Conservation (phyloP, 352 stramenopile species). For the Sclerospora graminicola region DNA sequence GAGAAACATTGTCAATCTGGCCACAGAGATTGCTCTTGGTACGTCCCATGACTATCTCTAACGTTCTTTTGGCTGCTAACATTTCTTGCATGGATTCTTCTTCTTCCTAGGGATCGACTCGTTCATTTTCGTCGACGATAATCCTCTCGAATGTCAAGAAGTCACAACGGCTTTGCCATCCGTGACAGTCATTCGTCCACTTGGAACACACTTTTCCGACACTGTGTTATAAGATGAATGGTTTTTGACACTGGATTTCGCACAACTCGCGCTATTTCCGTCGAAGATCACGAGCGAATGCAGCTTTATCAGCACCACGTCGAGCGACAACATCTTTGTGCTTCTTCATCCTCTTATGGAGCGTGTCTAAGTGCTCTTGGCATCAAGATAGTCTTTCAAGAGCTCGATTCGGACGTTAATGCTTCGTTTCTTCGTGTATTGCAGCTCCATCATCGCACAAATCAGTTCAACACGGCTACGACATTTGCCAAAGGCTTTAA, state of each 20-base stretch:
- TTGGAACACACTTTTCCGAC: slow-evolving; percentile 22
- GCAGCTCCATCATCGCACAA: too few species aligned
- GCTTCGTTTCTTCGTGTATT: too few species aligned
- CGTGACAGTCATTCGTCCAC: slow-evolving; percentile 47
- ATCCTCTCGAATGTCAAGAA: slow-evolving; percentile 58
- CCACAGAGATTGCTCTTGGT: slow-evolving; percentile 42
- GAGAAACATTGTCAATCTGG: slow-evolving; percentile 40
- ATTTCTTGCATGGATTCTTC: too few species aligned
- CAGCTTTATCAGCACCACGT: slow-evolving; percentile 49
- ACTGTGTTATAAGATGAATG: slow-evolving; percentile 36
- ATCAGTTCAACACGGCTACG: slow-evolving; percentile 58
- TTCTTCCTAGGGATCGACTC: slow-evolving; percentile 31
- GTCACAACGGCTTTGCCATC: slow-evolving; percentile 33
- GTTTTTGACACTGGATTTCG: slow-evolving; percentile 28
- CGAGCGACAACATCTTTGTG: slow-evolving; percentile 28
- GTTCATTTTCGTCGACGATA: too few species aligned
- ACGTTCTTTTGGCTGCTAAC: too few species aligned
- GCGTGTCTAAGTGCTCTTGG: too few species aligned
- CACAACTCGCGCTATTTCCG: slow-evolving; percentile 23
- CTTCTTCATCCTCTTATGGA: too few species aligned
- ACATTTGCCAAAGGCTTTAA: slow-evolving; percentile 35
- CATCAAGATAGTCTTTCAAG: slow-evolving; percentile 60
- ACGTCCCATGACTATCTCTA: too few species aligned
- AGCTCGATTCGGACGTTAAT: slow-evolving; percentile 22
- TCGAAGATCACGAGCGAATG: slow-evolving; percentile 30